These are phyloP conservation scores for Alternaria ethzedia DNA, from an alignment of 2,329 filamentous ascomycete species.

Conservation along the genomic window DNA sequence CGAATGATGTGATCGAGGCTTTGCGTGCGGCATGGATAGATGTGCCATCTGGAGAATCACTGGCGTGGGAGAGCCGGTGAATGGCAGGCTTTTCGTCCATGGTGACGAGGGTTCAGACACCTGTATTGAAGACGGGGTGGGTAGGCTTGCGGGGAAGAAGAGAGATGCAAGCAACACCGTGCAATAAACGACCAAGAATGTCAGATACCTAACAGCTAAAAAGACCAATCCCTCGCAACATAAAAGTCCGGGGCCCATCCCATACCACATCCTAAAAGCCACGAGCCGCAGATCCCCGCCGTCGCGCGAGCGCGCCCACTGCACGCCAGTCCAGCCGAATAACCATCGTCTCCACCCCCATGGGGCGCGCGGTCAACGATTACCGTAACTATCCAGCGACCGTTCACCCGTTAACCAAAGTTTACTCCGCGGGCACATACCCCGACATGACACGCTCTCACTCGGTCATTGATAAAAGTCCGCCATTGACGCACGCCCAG, in stretches of 20 bases:
- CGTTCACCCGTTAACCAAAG: background rate
- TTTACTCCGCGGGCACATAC: background rate
- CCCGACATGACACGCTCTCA: background rate
- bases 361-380: background rate
- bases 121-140: background rate
- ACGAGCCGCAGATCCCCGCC: background rate
- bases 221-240: background rate
- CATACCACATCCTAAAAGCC: background rate
- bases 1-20: conserved; percentile 9
- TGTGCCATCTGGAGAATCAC: background rate
- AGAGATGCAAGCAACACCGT: background rate
- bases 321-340: background rate
- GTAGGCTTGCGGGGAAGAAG: background rate
- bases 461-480: background rate
- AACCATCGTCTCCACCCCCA: conserved; percentile 2
- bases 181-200: background rate
- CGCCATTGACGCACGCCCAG: conserved; percentile 11
- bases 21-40: background rate
- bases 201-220: background rate
- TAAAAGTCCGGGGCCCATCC: background rate
- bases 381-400: background rate
- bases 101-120: background rate
- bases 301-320: background rate
- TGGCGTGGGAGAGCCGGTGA: background rate
- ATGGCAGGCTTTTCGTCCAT: background rate